These are phyloP conservation scores for Rhizopogon salebrosus DNA, from an alignment of 768 basidiomycete genomes.

Conservation along the genomic window DNA sequence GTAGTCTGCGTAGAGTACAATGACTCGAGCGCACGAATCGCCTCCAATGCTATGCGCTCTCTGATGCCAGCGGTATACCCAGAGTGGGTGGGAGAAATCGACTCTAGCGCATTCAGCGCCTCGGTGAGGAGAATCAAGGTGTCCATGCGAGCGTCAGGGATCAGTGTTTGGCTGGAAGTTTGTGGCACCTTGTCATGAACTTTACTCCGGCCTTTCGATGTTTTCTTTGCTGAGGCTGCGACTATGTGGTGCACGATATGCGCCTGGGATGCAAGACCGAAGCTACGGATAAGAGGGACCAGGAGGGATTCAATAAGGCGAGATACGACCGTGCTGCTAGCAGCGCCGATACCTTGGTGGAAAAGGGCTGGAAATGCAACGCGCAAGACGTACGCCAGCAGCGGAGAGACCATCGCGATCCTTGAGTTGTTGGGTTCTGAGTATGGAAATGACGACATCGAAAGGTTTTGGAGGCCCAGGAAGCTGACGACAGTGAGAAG, in stretches of 20 bases:
- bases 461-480: not conserved
- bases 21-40: conserved; percentile 20
- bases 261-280: not conserved
- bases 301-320: conserved; percentile 16
- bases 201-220: not conserved
- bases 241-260: not conserved
- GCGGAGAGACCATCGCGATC: conserved; percentile 17
- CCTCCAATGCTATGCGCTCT: conserved; percentile 22
- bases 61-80: conserved; percentile 4
- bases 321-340: conserved; percentile 12
- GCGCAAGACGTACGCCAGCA: conserved; percentile 18
- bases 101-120: conserved; percentile 15
- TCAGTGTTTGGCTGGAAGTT: not conserved
- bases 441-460: not conserved
- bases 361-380: conserved; percentile 15
- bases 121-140: conserved; percentile 18
- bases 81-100: conserved; percentile 1
- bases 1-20: conserved; percentile 8
- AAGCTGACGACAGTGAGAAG: not conserved
- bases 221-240: not conserved
- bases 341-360: not conserved
- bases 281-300: conserved; percentile 12
- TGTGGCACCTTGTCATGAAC: not conserved
- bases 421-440: conserved; percentile 13
- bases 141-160: conserved; percentile 17